Evolutionary conservation across 495 filamentous ascomycete genomes (phyloP), one percentile per base, ranked within the genome.

Genomic region (Opeltia flavorubescens): DNA sequence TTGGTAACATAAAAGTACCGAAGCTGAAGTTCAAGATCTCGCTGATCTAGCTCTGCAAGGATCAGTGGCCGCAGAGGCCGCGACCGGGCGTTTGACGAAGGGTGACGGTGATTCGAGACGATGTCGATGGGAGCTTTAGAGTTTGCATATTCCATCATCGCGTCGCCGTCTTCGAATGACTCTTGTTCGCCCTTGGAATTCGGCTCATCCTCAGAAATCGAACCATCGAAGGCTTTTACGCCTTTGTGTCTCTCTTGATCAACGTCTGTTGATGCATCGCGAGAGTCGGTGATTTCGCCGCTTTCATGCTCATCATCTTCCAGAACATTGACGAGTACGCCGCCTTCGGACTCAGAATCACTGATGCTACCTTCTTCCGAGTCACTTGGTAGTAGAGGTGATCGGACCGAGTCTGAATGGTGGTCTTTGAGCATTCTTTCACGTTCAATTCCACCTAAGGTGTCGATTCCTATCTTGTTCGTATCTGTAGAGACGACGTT

Each of bases 41-140:
- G 50, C 17, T 60, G 48, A 31, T 56, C 49, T 25, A 75, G 55
- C 49, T 75, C 70, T 6, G 65, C 59, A 47, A 75, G 54, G 9
- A 55, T 50, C 2, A 26, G 38, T 13, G 48, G 38, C 31, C 43
- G 18, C 12, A 17, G 5, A 9, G n/a, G 2, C 23, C 13, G 29
- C 13, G 28, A 21, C 20, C 25, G 20, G 17, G 5, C 17, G 11
- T 4, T 21, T 86, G 89, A 33, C 87, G 87, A 61, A 86, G 85
- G 74, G 93, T 66, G 61, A 67, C 67, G 60, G 69, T 67, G 42
- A 58, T 55, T 46, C 64, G 67, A 25, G 62, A 61, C 48, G 53
- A 64, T 47, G 60, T 63, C 47, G 65, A 49, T 61, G 68, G 69
- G 44, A 57, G 61, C 47, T 56, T 52, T 59, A 65, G 67, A 43